These are phyloP conservation scores for Starmerella powellii DNA, from an alignment of 805 yeast species.

Conservation along the genomic window DNA sequence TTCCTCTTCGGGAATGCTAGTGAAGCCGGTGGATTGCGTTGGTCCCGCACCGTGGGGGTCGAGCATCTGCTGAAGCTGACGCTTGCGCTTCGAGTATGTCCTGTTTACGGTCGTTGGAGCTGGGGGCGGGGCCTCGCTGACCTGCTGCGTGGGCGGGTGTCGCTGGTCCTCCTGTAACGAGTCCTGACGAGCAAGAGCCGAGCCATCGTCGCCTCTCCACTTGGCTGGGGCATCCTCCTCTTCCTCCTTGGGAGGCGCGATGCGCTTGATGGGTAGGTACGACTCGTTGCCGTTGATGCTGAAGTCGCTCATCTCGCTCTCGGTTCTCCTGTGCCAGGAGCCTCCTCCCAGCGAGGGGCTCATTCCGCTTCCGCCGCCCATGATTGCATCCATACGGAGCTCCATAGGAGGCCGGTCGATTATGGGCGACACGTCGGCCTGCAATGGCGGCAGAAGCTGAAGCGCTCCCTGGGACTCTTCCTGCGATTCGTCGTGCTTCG, in stretches of 20 bases:
- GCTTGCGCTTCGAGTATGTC: slow-evolving; percentile 22
- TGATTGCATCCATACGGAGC: slow-evolving; percentile 19
- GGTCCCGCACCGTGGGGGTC: slow-evolving; percentile 18
- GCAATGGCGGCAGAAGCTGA: slow-evolving; percentile 10
- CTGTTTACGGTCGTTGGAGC: slow-evolving; percentile 18
- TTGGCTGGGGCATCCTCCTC: slow-evolving; percentile 7
- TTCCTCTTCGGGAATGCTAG: slow-evolving; percentile 13
- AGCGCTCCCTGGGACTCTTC: background rate
- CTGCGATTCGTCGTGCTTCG: background rate
- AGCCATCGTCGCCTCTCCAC: slow-evolving; percentile 11
- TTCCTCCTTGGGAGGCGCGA: background rate
- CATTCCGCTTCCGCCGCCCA: slow-evolving; percentile 17
- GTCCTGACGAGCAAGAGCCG: slow-evolving; percentile 25
- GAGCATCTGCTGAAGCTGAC: slow-evolving; percentile 16
- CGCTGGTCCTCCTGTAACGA: slow-evolving; percentile 27
- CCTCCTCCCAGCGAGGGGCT: slow-evolving; percentile 12
- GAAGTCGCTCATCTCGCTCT: slow-evolving; percentile 12
- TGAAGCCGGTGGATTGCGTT: slow-evolving; percentile 2
- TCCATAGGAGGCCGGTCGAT: slow-evolving; percentile 16
- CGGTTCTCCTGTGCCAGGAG: slow-evolving; percentile 16
- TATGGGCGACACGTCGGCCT: slow-evolving; percentile 7
- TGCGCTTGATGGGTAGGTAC: slow-evolving; percentile 3
- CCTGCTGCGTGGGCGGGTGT: slow-evolving; percentile 21
- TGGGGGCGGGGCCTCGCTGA: slow-evolving; percentile 8
- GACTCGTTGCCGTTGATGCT: slow-evolving; percentile 13